Evolutionary conservation across 2,329 filamentous ascomycete species (phyloP), one percentile per base, ranked within the genome.

Genomic region (Microdochium trichocladiopsis): DNA sequence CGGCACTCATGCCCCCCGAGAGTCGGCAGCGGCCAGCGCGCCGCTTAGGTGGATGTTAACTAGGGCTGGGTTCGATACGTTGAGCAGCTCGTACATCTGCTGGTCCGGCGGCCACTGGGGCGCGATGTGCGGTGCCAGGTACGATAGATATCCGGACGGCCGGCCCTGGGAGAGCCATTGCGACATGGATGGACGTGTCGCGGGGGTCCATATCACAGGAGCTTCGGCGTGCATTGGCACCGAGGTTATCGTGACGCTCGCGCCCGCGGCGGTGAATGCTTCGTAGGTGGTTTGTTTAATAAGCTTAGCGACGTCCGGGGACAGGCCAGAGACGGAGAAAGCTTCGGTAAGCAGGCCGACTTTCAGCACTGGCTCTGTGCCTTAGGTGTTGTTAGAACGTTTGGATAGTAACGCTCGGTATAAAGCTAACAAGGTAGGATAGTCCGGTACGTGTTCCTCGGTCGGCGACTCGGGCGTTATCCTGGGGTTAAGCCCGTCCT

Each of bases 201-300:
- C 62, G 16, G 68, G 62, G 1, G 75, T 78, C 76, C 76, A 79
- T 49, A 80, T 72, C 0, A 70, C 62, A 0, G 75, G 70, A 0
- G 74, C 77, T 5, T 72, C 60, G 3, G 66, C 58, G 56, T 81
- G 78, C 56, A 77, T 66, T 0, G 76, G 75, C 2, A 80, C 63
- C 0, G 71, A 75, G 1, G 79, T 57, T 9, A 76, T 70, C 3
- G 66, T 55, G 4, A 79, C 72, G 8, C 63, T 59, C 2, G 75
- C 75, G 1, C 76, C 75, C 8, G 71, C 65, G 10, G 66, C 61
- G 24, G 57, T 52, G 57, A 78, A 71, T 43, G 8, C 8, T 8
- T 8, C 28, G 8, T 14, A 14, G 28, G 28, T 33, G 28, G 8
- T 33, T 8, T 33, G 8, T 14, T 14, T 33, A 14, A 33, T 33